A percentile compares a stretch with the other conserved stretches of the same genome.
These are phyloP conservation scores for Litchi chinensis DNA, from an alignment of 345 rosid species.

Conservation along the genomic window DNA sequence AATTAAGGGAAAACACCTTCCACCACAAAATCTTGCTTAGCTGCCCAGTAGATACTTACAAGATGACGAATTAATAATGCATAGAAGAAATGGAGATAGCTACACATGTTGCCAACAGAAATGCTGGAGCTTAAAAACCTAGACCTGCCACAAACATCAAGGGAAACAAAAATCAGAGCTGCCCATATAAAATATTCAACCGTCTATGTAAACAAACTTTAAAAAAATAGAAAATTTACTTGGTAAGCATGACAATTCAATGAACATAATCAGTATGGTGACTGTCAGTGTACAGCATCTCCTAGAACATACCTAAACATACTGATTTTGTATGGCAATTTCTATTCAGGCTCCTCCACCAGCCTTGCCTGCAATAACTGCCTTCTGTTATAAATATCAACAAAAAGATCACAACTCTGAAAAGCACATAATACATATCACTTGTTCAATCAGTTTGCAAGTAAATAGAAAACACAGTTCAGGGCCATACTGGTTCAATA, in stretches of 20 bases:
- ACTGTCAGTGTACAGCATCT: not conserved
- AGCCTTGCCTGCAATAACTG: conserved; percentile 66
- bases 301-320: conserved; percentile 43
- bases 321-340: conserved; percentile 16
- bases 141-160: conserved; percentile 53
- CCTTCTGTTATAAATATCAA: conserved; percentile 42
- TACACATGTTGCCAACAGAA: conserved; percentile 46
- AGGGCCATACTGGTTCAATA: conserved; percentile 46
- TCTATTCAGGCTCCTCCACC: conserved; percentile 54
- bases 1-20: conserved; percentile 3
- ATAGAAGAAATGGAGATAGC: conserved; percentile 33
- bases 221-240: not conserved
- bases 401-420: conserved; percentile 12
- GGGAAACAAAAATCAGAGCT: not conserved
- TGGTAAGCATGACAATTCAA: not conserved
- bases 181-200: not conserved
- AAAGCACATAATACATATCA: not conserved
- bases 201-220: not conserved
- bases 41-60: conserved; percentile 19
- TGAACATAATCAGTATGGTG: not conserved
- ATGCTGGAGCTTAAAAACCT: conserved; percentile 45
- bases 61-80: conserved; percentile 19
- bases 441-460: not conserved
- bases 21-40: conserved; percentile 18
- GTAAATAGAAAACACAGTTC: not conserved